Base-by-base conservation (phyloP, 208 protist genomes). In the Acanthamoeba lenticulata region DNA sequence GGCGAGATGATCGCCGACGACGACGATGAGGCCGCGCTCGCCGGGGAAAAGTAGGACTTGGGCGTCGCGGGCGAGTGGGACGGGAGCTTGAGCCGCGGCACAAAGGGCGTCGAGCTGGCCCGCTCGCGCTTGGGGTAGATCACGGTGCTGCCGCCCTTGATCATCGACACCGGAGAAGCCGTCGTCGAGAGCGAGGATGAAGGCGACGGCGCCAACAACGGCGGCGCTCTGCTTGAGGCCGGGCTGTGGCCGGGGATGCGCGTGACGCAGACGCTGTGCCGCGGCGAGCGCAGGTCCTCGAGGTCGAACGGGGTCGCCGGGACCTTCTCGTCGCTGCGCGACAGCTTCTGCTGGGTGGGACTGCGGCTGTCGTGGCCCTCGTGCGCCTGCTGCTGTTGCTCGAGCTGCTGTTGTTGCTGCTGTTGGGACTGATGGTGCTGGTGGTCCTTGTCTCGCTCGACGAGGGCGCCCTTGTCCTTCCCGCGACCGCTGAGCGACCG, bases 191-290 rank as follows among this genome's bases (percentile, higher is more conserved):
- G 49, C 49, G 49, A 9, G 49, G 49, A 24, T 9, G 49, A 57
- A 57, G 49, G 49, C 13, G 49, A 9, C 49, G 49, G 49, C 49
- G 9, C 49, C 49, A 24, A 9, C 49, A 19, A 57, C 19, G 49
- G 49, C 13, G 49, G 19, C 13, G 49, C 49, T 57, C 49, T 9
- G 49, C 13, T 9, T 19, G 49, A 9, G 11, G 27, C 11, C 27
- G 36, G 24, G 21, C 38, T 57, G 77, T 6, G 9, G 44, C 42
- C 27, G 44, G 44, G 24, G 24, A 42, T 19, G 7, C 77, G 6
- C 7, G 77, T 86, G 77, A 86, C 77, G 45, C 77, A 86, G 27
- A 86, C 77, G 77, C 77, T 86, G 77, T 86, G 77, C 27, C 77
- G 77, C 24, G 77, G 77, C 77, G 77, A 86, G 4, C 77, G 77